Base-by-base conservation (phyloP, 805 yeast genomes). In the Nakazawaea anatomiae region DNA sequence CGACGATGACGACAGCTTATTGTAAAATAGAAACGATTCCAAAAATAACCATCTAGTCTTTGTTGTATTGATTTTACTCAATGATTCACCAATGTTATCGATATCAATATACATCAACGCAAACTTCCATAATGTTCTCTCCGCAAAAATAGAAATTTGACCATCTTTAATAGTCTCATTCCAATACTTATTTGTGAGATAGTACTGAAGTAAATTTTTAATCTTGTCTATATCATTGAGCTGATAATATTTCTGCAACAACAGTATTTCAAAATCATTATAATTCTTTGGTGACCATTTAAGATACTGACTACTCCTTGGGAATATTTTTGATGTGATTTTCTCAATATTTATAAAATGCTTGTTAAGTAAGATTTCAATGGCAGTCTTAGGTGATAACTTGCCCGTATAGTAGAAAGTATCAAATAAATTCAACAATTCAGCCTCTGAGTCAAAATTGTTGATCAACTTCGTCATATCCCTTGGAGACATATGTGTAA, bases 101-200 rank as follows among this genome's bases (percentile, higher is more conserved):
- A 42, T 29, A 6, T 34, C 42, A 7, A 10, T 6, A 25, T 10
- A 41, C 14, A 41, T 11, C 9, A 46, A 14, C 5, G 46, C 36
- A 38, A 38, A 38, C 18, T 51, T 51, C 53, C 53, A 51, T 11
- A 51, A 38, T 6, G 50, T 46, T 29, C 53, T 46, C 25, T 51
- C 45, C 4, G 50, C 42, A 41, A 46, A 46, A 6, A 18, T 3
- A 3, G 53, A 51, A 4, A 51, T 28, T 18, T 46, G 45, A 11
- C 14, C 12, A 10, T 29, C 8, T 12, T 12, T 7, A 9, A 51
- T 28, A 10, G 30, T 10, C 4, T 36, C 6, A 5, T 42, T 9
- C 53, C 53, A 51, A 32, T 42, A 30, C 6, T 44, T 39, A 29
- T 34, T 42, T 25, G 25, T 12, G 10, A 39, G 6, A 35, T 42